Evolutionary conservation across 83 land plant genomes (phyloP), one percentile per base, ranked within the genome.

Genomic region (Diphasiastrum complanatum): DNA sequence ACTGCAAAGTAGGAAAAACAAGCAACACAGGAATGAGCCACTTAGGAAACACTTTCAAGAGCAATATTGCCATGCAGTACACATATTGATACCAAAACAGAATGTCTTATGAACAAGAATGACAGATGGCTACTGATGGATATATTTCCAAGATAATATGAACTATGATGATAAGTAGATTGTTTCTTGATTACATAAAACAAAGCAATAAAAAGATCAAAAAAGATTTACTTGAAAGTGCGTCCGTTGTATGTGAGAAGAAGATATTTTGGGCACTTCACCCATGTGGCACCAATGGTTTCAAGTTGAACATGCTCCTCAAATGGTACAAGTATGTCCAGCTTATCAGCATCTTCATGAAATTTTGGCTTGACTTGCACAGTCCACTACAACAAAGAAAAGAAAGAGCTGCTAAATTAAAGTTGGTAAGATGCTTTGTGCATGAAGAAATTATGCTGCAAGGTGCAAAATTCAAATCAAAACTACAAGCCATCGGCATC

Each of bases 211-310:
- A 1, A 8, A 33, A 31, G 30, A 18, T 25, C 40, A 33, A 57
- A 52, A 10, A 60, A 18, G 20, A 71, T 79, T 70, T 64, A 93
- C 98, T 85, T 93, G 81, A 93, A 93, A 55, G 33, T 76, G 35
- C 96, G 91, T 1, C 98, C 98, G 71, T 89, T 93, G 34, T 85
- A 63, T 43, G 98, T 93, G 43, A 93, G 91, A n/a, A 93, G 81
- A 26, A 93, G 72, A 73, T 83, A 93, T 5, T 85, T 84, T 40
- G 98, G 91, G 61, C 83, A 83, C 51, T 65, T 78, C 28, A 83
- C 76, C 62, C 84, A 78, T 10, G 71, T 52, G 5, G 69, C 37
- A 11, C 76, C 79, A 62, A 63, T 84, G 29, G 82, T 85, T 63
- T 68, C 75, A 32, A 93, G 64, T 40, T 80, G 79, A 35, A 93